Evolutionary conservation across 805 yeast species (phyloP).

Genomic region (Metschnikowia amazonensis): DNA sequence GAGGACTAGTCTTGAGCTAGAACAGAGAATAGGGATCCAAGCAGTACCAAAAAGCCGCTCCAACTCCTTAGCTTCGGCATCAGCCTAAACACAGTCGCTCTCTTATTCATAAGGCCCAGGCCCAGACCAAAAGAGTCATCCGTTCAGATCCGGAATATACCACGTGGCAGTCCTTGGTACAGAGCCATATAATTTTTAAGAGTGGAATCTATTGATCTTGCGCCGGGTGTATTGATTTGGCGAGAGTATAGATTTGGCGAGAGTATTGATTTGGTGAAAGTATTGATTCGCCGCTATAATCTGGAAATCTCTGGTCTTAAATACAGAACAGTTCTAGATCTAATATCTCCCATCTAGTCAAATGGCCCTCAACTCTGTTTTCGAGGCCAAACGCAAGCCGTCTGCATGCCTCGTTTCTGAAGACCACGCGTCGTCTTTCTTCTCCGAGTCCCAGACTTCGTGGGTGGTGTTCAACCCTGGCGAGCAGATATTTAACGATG

Average conservation of each 20-base stretch:
- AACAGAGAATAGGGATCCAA: not conserved
- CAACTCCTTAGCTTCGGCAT: not conserved
- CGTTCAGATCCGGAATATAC: not conserved
- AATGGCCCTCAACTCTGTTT: slow-evolving; percentile 17
- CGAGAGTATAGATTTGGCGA: no score
- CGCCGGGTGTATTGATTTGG: no score
- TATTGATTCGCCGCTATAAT: no score
- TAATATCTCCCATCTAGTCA: no score
- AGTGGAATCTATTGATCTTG: no score
- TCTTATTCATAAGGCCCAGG: not conserved
- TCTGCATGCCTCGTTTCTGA: slow-evolving; percentile 11
- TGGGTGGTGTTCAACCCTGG: slow-evolving; percentile 20
- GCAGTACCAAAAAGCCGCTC: not conserved
- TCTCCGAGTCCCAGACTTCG: slow-evolving; percentile 19
- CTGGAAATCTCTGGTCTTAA: no score
- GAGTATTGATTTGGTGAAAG: no score
- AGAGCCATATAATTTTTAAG: no score
- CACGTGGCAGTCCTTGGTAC: not conserved
- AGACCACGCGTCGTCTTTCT: slow-evolving; percentile 14
- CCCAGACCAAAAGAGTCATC: not conserved
- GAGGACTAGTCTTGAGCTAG: not conserved
- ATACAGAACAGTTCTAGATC: no score
- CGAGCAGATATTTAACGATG: slow-evolving; percentile 14
- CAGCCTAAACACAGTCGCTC: not conserved
- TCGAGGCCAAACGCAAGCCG: slow-evolving; percentile 13